Conservation (phyloP, 306 rosid genomes). For the Dryas alaskensis region DNA sequence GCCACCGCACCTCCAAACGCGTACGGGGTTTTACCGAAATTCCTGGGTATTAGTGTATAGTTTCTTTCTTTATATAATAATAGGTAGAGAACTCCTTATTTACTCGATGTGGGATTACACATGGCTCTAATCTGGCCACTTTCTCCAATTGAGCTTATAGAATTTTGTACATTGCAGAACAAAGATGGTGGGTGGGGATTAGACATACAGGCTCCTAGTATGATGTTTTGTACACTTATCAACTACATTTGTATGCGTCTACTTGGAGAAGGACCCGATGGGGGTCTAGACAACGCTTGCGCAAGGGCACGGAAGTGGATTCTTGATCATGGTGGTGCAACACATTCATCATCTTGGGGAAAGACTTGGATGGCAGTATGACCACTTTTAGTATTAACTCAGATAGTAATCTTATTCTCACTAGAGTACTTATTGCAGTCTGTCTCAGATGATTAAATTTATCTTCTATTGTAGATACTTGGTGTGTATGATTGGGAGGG, state of each 20-base stretch:
- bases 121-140: no score
- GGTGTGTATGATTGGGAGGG: constrained; percentile 70
- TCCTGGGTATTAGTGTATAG: no score
- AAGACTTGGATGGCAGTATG: constrained; percentile 73
- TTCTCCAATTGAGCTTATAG: not conserved
- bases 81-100: no score
- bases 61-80: no score
- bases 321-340: constrained; percentile 54
- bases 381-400: not conserved
- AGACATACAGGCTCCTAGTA: constrained; percentile 73
- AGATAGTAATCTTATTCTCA: not conserved
- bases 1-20: no score
- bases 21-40: no score
- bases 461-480: constrained; percentile 31
- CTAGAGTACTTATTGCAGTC: not conserved
- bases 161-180: not conserved
- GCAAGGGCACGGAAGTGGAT: constrained; percentile 66
- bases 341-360: constrained; percentile 74
- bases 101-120: no score
- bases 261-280: constrained; percentile 69
- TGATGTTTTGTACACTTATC: constrained; percentile 61
- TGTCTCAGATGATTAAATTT: not conserved
- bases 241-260: constrained; percentile 64
- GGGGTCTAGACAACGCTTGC: constrained; percentile 57
- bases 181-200: constrained; percentile 92